Percentiles rank a stretch among this genome's conserved stretches.
phyloP scores from a whole-genome alignment of 352 stramenopile species.

The Globisporangium spiculum region DNA sequence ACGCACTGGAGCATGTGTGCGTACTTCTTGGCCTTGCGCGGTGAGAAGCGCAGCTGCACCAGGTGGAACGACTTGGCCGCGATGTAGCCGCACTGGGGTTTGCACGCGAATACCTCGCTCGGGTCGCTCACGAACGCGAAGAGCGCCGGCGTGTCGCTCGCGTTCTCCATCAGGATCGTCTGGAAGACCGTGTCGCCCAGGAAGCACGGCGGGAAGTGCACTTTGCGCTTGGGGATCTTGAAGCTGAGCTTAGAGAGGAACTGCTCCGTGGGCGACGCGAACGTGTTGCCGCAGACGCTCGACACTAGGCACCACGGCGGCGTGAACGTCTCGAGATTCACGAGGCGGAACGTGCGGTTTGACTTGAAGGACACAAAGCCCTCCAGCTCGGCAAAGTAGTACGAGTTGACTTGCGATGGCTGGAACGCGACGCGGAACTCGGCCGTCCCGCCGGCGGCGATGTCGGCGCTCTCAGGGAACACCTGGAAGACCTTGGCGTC shows the following conservation, averaged over 20 bases:
- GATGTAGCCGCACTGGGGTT: slow-evolving; percentile 67
- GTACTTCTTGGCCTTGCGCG: slow-evolving; percentile 46
- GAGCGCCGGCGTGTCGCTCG: slow-evolving; percentile 83
- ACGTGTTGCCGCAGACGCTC: slow-evolving; percentile 86
- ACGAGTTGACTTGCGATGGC: slow-evolving; percentile 71
- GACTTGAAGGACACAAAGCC: slow-evolving; percentile 90
- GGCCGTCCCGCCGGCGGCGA: slow-evolving; percentile 60
- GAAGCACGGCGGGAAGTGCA: slow-evolving; percentile 86
- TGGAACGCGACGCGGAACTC: slow-evolving; percentile 87
- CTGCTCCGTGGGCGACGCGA: slow-evolving; percentile 72
- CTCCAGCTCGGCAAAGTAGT: slow-evolving; percentile 90
- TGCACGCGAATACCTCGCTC: slow-evolving; percentile 63
- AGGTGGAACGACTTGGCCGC: slow-evolving; percentile 76
- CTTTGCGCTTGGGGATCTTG: slow-evolving; percentile 40
- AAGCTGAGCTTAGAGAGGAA: slow-evolving; percentile 88
- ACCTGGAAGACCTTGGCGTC: slow-evolving; percentile 56
- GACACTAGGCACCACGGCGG: slow-evolving; percentile 87
- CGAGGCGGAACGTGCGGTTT: slow-evolving; percentile 92
- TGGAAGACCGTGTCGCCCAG: slow-evolving; percentile 89
- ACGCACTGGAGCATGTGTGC: slow-evolving; percentile 58
- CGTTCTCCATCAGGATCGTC: slow-evolving; percentile 85
- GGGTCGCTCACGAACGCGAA: slow-evolving; percentile 81
- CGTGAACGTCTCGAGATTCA: slow-evolving; percentile 90
- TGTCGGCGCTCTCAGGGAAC: slow-evolving; percentile 70
- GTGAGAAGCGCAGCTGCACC: slow-evolving; percentile 75